Conservation (phyloP, 352 stramenopile genomes). For the Globisporangium paroecandrum region DNA sequence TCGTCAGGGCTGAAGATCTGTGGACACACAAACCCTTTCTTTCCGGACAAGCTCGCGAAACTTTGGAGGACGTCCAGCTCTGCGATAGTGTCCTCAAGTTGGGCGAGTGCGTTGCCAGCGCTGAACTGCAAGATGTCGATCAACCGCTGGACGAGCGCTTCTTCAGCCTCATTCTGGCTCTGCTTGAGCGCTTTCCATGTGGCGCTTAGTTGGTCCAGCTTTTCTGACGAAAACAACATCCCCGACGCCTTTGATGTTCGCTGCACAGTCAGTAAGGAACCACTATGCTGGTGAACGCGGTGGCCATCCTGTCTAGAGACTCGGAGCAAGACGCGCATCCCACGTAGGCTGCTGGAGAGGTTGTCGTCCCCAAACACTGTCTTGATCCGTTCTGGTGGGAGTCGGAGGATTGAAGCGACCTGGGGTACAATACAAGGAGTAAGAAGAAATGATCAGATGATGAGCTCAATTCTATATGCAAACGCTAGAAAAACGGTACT, state of each 20-base stretch:
- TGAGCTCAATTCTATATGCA: neutral
- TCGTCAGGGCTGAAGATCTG: neutral
- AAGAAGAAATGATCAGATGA: neutral
- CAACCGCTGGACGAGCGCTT: slow-evolving; percentile 21
- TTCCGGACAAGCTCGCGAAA: slow-evolving; percentile 33
- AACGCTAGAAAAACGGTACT: neutral
- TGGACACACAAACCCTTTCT: slow-evolving; percentile 29
- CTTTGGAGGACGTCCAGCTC: slow-evolving; percentile 37
- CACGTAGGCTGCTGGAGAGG: slow-evolving; percentile 12
- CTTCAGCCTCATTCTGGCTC: slow-evolving; percentile 21
- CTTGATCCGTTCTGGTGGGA: slow-evolving; percentile 32
- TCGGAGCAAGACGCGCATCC: slow-evolving; percentile 33
- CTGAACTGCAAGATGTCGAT: slow-evolving; percentile 10
- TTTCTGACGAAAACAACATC: slow-evolving; percentile 38
- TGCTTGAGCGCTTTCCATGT: slow-evolving; percentile 30
- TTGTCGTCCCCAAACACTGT: slow-evolving; percentile 36
- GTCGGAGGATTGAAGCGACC: slow-evolving; percentile 24
- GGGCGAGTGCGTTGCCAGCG: slow-evolving; percentile 9
- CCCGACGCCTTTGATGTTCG: slow-evolving; percentile 35
- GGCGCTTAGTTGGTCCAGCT: slow-evolving; percentile 32
- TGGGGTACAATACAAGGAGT: slow-evolving; percentile 9
- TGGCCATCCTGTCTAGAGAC: slow-evolving; percentile 43
- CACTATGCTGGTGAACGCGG: slow-evolving; percentile 32
- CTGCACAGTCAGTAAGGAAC: slow-evolving; percentile 25
- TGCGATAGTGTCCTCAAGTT: slow-evolving; percentile 14